Evolutionary conservation across 1,284 basidiomycete genomes (phyloP), one percentile per base, ranked within the genome.

Genomic region (Rhodotorula mucilaginosa): DNA sequence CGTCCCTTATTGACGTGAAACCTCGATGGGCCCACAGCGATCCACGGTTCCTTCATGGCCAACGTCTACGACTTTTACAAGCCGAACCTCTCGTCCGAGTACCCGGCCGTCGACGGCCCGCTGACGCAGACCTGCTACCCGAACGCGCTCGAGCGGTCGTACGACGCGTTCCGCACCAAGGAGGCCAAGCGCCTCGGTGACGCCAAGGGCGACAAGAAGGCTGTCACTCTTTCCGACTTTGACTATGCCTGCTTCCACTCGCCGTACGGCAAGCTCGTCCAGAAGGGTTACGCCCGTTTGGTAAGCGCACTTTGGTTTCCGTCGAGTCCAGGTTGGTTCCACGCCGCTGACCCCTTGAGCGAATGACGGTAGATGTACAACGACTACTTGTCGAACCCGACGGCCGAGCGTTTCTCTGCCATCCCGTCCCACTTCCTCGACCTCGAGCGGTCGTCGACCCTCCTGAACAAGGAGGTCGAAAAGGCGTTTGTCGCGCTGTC

Each of bases 181-280:
- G 85, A 88, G 70, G 61, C 70, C 85, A 84, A 57, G 79, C 70
- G 80, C 77, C 44, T 80, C 78, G 79, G 81, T 47, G 70, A 67
- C 29, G 67, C 60, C n/a, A 64, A 70, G 57, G 67, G 68, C 16
- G 69, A 76, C 61, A 68, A 69, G 59, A 61, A 57, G 34, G 73
- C 74, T 58, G 73, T 75, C 57, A 66, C 67, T 61, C 68, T 82
- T 31, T 79, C 80, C 64, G 72, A 80, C 76, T 83, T 83, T 76
- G 83, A 83, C 79, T 83, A 80, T 77, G 77, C 81, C 31, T 78
- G 80, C 69, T 82, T 83, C 79, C 86, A 87, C 76, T 84, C 84
- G 26, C 96, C 96, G 1, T 99, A 98, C 84, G 93, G 94, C 83
- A 99, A 99, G 85, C 92, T 97, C 81, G 94, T 97, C 61, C 92